phyloP scores from a whole-genome alignment of 2,329 filamentous ascomycete genomes.

The Sclerotinia minor region DNA sequence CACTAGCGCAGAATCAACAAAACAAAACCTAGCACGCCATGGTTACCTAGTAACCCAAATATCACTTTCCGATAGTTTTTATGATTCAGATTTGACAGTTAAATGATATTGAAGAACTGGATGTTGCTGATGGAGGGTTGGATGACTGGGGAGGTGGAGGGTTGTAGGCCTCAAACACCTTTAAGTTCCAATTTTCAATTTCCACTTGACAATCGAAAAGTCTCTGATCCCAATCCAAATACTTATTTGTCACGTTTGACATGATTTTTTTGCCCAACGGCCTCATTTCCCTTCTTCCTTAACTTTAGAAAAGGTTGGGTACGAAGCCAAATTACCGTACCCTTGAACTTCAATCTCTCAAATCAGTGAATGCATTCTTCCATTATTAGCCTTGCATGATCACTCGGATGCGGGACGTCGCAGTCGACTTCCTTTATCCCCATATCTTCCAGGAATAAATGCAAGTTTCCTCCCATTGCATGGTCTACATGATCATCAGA shows the following conservation, averaged over 20 bases:
- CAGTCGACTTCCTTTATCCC: background rate
- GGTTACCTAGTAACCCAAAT: background rate
- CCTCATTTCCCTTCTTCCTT: background rate
- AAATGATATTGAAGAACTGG: no score
- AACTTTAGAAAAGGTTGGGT: background rate
- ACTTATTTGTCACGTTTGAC: background rate
- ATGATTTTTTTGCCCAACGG: background rate
- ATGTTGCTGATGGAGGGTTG: background rate
- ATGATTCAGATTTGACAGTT: background rate
- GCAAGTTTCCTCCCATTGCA: background rate
- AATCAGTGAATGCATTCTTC: background rate
- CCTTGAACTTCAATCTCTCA: background rate
- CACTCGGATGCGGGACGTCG: background rate
- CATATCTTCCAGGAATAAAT: background rate
- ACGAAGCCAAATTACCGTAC: background rate
- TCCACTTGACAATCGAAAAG: no score
- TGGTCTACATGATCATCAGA: background rate
- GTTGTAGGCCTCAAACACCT: no score
- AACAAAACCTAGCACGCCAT: background rate
- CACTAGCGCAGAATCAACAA: conserved; percentile 9
- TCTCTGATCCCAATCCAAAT: no score
- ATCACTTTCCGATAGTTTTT: background rate
- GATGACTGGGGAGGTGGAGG: background rate
- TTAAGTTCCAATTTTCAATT: no score
- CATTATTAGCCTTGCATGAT: background rate